phyloP scores from a whole-genome alignment of 495 filamentous ascomycete species.

The Penicillium odoratum region DNA sequence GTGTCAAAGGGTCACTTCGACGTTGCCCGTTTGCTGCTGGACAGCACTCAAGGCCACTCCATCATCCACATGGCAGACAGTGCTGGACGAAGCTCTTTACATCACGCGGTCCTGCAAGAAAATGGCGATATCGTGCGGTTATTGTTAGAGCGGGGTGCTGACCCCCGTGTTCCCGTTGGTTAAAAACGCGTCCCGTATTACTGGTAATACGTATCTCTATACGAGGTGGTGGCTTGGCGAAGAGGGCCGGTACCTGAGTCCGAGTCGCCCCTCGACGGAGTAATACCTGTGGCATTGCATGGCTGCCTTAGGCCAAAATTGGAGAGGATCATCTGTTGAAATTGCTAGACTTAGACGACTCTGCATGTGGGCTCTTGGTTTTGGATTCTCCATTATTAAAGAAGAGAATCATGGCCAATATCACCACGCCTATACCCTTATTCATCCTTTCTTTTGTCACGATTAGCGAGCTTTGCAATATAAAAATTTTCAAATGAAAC shows the following conservation, averaged over 20 bases:
- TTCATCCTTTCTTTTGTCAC: neutral
- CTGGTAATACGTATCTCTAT: neutral
- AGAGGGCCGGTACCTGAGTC: neutral
- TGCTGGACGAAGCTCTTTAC: neutral
- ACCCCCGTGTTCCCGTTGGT: constrained; percentile 1
- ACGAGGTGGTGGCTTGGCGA: neutral
- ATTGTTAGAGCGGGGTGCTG: constrained; percentile 2
- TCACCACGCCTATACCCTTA: neutral
- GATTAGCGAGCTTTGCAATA: neutral
- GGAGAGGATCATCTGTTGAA: neutral
- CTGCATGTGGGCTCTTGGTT: neutral
- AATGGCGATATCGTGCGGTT: neutral
- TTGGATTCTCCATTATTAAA: neutral
- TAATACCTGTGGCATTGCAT: neutral
- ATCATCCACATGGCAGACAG: neutral
- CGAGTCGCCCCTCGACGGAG: neutral
- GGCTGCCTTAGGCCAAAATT: neutral
- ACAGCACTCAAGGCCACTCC: neutral
- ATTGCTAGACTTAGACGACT: neutral
- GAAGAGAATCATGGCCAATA: neutral
- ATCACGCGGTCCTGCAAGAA: constrained; percentile 1
- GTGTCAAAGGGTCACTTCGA: constrained; percentile 1
- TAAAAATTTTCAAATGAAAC: neutral
- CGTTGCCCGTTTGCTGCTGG: neutral
- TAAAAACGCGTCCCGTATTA: neutral